These are phyloP conservation scores for Sporothrix dimorphospora DNA, from an alignment of 2,329 filamentous ascomycete species.

Conservation along the genomic window DNA sequence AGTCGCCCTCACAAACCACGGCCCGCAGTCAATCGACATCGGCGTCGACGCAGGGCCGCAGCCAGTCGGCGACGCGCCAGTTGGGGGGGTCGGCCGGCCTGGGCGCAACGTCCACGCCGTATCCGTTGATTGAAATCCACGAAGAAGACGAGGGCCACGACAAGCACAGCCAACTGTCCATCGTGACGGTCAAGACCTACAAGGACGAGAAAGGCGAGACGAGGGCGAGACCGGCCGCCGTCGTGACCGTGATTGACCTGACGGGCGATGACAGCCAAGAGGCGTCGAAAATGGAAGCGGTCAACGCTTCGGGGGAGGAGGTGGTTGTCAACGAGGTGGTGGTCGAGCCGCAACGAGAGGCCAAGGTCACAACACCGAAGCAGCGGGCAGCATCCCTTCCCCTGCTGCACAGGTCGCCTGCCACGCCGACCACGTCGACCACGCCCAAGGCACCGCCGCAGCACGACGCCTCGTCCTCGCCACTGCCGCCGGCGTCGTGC, in stretches of 20 bases:
- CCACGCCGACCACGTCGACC: background rate
- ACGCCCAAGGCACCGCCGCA: background rate
- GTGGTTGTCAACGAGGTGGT: too few species aligned
- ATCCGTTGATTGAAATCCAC: background rate
- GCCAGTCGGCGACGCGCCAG: slow-evolving; percentile 13
- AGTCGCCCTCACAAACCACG: slow-evolving; percentile 16
- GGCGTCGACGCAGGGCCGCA: slow-evolving; percentile 12
- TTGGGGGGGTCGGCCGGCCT: background rate
- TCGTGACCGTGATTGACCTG: slow-evolving; percentile 25
- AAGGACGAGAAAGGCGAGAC: background rate
- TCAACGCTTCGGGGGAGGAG: too few species aligned
- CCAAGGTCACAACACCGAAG: background rate
- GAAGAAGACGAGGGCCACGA: background rate
- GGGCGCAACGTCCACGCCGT: too few species aligned
- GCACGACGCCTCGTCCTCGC: background rate
- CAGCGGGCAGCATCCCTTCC: background rate
- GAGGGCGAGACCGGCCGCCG: background rate
- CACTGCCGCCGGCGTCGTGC: slow-evolving; percentile 5
- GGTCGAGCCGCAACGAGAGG: too few species aligned
- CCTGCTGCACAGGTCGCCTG: background rate
- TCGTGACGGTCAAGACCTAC: slow-evolving; percentile 16
- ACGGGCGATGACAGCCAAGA: slow-evolving; percentile 24
- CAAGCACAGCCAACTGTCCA: slow-evolving; percentile 15
- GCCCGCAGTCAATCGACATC: slow-evolving; percentile 27
- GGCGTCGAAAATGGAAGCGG: background rate